Percentiles rank a stretch among this genome's conserved stretches.
Conservation (phyloP, 352 stramenopile genomes). For the Phytophthora boehmeriae region DNA sequence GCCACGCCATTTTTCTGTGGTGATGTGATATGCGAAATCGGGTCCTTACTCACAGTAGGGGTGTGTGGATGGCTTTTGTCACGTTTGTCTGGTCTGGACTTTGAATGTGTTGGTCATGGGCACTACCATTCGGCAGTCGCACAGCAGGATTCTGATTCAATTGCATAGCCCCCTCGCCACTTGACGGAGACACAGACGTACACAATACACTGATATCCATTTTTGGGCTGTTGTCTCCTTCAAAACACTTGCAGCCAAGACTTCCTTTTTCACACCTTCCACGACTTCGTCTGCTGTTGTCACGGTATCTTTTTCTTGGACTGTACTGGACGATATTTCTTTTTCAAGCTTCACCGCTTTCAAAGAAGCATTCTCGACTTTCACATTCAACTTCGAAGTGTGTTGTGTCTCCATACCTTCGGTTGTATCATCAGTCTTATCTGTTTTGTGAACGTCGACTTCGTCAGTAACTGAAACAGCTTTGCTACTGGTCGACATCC, state of each 20-base stretch:
- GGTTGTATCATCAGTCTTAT: conserved; percentile 4
- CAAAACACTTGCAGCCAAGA: not conserved
- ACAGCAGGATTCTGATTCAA: not conserved
- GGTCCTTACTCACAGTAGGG: not conserved
- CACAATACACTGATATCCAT: conserved; percentile 61
- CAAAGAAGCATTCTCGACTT: conserved; percentile 9
- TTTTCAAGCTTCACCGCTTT: conserved; percentile 20
- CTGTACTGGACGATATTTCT: not conserved
- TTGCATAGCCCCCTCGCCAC: conserved; percentile 18
- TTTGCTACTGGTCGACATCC: conserved; percentile 14
- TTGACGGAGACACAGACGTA: conserved; percentile 29
- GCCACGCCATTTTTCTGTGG: not conserved
- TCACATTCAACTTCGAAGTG: conserved; percentile 8
- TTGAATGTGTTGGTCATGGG: conserved; percentile 1
- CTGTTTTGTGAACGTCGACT: conserved; percentile 14
- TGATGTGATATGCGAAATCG: not conserved
- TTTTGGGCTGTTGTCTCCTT: conserved; percentile 24
- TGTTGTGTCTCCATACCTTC: not conserved
- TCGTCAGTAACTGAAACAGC: conserved; percentile 9
- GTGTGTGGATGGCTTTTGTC: not conserved
- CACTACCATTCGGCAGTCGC: conserved; percentile 15
- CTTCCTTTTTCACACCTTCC: conserved; percentile 24
- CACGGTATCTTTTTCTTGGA: not conserved
- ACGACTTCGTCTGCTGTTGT: not conserved
- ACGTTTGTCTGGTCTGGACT: not conserved